Conservation (phyloP, 1,284 basidiomycete species). For the Cystobasidium slooffiae region DNA sequence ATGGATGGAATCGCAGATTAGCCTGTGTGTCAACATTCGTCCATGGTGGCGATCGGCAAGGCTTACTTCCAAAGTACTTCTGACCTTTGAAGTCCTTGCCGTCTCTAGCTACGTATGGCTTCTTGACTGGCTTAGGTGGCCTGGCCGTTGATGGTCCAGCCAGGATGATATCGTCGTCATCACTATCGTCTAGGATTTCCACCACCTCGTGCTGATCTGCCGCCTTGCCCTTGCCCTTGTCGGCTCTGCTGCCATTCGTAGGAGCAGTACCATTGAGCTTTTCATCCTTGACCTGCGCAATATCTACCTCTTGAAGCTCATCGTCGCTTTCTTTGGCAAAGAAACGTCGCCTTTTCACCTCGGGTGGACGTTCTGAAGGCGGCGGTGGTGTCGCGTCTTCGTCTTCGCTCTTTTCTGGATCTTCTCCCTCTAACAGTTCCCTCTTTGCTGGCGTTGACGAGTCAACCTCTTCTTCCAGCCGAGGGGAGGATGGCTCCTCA, state of each 20-base stretch:
- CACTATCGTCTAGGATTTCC: slow-evolving; percentile 35
- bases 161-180: slow-evolving; percentile 11
- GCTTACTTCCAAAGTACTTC: slow-evolving; percentile 35
- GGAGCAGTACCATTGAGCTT: neutral
- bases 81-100: slow-evolving; percentile 39
- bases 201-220: slow-evolving; percentile 16
- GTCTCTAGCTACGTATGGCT: slow-evolving; percentile 14
- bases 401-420: neutral
- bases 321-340: slow-evolving; percentile 11
- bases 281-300: slow-evolving; percentile 1
- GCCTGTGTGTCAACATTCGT: neutral
- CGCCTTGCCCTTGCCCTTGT: slow-evolving; percentile 18
- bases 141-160: slow-evolving; percentile 16
- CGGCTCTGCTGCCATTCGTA: slow-evolving; percentile 8
- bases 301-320: neutral
- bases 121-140: neutral
- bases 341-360: slow-evolving; percentile 5
- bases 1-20: neutral
- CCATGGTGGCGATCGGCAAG: neutral
- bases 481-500: no score
- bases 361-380: neutral
- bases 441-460: neutral
- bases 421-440: neutral
- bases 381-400: slow-evolving; percentile 7
- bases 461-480: no score